Evolutionary conservation across 306 rosid species (phyloP).

Genomic region (Acacia confusa): DNA sequence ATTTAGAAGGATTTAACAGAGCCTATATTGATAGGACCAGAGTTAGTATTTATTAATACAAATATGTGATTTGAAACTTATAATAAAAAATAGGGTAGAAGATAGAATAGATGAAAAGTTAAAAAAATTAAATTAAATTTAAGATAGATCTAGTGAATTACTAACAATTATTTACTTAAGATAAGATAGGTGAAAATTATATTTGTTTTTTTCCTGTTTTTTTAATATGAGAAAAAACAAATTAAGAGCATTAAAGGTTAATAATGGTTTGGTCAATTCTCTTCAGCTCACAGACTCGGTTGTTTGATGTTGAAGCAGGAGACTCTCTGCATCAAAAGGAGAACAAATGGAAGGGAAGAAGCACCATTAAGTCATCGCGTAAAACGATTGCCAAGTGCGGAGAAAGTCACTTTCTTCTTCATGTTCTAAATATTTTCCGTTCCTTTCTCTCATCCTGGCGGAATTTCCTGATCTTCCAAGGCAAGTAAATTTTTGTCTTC

Average conservation of each 20-base stretch:
- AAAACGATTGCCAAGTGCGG: slow-evolving; percentile 29
- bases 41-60: no score
- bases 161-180: no score
- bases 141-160: no score
- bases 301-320: slow-evolving; percentile 39
- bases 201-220: background rate
- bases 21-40: no score
- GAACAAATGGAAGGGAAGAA: slow-evolving; percentile 30
- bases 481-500: slow-evolving; percentile 29
- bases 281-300: slow-evolving; percentile 13
- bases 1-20: no score
- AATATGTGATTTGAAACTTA: no score
- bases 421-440: slow-evolving; percentile 7
- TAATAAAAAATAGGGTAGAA: no score
- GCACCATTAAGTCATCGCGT: slow-evolving; percentile 38
- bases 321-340: slow-evolving; percentile 12
- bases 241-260: background rate
- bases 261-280: slow-evolving; percentile 34
- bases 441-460: slow-evolving; percentile 26
- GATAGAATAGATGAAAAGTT: no score
- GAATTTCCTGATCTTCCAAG: slow-evolving; percentile 36
- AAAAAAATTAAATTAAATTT: no score
- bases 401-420: slow-evolving; percentile 9
- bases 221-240: background rate
- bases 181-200: no score